Percentiles rank a stretch among this genome's conserved stretches.
Evolutionary conservation across 768 basidiomycete genomes (phyloP).

Genomic region (Rubroboletus satanas): DNA sequence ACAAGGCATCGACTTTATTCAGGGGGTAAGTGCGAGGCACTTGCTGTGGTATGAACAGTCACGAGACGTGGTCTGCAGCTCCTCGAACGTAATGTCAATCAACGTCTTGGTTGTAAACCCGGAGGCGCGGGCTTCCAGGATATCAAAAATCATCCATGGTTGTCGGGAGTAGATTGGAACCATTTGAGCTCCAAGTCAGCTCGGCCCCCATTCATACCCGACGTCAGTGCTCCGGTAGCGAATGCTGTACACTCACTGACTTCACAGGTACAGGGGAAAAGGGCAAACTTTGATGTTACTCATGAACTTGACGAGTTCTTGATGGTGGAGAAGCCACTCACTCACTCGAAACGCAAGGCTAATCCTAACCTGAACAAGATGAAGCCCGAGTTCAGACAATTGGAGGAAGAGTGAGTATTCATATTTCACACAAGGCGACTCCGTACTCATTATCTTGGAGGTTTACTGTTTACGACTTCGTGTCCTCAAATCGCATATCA

Average conservation of each 20-base stretch:
- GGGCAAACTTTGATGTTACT: constrained; percentile 96
- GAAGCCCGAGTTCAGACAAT: constrained; percentile 85
- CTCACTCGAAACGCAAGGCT: constrained; percentile 87
- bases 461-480: constrained; percentile 88
- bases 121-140: constrained; percentile 71
- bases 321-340: constrained; percentile 97
- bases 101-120: constrained; percentile 76
- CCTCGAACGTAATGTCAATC: constrained; percentile 75
- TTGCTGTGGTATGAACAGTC: constrained; percentile 6
- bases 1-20: constrained; percentile 62
- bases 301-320: constrained; percentile 97
- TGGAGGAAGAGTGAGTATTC: constrained; percentile 82
- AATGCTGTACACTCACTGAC: not conserved
- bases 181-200: constrained; percentile 62
- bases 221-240: constrained; percentile 55
- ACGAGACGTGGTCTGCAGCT: constrained; percentile 46
- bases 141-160: constrained; percentile 83
- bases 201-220: constrained; percentile 85
- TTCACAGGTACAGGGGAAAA: constrained; percentile 62
- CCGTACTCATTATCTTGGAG: constrained; percentile 38
- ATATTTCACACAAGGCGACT: not conserved
- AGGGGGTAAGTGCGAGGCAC: constrained; percentile 48
- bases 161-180: constrained; percentile 77
- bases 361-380: constrained; percentile 83
- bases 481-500: constrained; percentile 63